Evolutionary conservation across 306 rosid species (phyloP), one percentile per base, ranked within the genome.

Genomic region (Cucumis cinereus): DNA sequence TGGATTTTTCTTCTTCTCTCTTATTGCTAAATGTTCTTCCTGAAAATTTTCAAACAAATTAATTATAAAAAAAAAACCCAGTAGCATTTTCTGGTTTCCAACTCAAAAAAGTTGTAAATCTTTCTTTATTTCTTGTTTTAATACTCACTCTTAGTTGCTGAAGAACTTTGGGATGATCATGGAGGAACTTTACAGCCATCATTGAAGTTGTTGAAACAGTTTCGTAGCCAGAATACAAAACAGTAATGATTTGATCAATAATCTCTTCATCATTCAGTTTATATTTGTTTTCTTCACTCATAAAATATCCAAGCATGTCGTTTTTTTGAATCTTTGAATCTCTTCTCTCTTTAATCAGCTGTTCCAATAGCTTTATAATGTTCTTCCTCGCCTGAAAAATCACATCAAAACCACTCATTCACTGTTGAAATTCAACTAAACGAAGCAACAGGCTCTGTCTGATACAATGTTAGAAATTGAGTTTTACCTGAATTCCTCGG

Each of bases 121-220:
- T 26, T 26, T 28, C n/a, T 49, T 47, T 4, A 8, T 2, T 76
- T 75, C 1, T 28, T 7, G 1, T 12, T 60, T 30, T 14, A 28
- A 60, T 26, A 89, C 97, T 84, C 66, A 95, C 99, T 85, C 99
- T 92, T 2, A 95, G 90, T 73, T 95, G 90, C 77, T 92, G 86
- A 73, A 95, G 98, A 77, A 72, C 99, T 80, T 82, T 77, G 41
- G 98, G 98, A 76, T 92, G 93, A 79, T 95, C 99, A 79, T 89
- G 98, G 74, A 95, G 96, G 68, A 86, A 92, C 80, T 95, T 95
- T 20, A 95, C 88, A 26, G 97, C 97, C 99, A 95, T 95, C 99
- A 95, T 95, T n/a, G 99, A 87, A 17, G 99, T 95, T 0, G 99
- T 90, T 22, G 99, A 95, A 81, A 95, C 98, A 63, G 99, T 95